phyloP scores from a whole-genome alignment of 1,139 yeast genomes.

The Suhomyces bolitotheri region DNA sequence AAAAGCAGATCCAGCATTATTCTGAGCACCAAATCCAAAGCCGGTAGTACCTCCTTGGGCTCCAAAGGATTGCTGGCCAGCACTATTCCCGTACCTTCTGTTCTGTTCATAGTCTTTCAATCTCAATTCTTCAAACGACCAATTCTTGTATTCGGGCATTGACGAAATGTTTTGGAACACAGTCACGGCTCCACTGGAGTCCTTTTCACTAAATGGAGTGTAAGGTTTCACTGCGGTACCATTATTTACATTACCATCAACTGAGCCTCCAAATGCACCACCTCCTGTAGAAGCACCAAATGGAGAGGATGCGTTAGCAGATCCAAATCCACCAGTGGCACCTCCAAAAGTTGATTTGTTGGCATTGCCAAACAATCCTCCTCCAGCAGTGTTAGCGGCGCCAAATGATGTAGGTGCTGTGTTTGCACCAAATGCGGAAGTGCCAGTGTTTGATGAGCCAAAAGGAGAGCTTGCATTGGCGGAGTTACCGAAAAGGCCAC shows the following conservation, averaged over 20 bases:
- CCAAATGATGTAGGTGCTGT: slow-evolving; percentile 22
- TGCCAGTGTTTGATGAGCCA: slow-evolving; percentile 22
- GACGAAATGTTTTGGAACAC: slow-evolving; percentile 73
- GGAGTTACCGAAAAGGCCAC: slow-evolving; percentile 13
- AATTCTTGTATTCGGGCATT: slow-evolving; percentile 88
- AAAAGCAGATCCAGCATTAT: slow-evolving; percentile 20
- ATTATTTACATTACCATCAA: slow-evolving; percentile 45
- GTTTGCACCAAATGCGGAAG: slow-evolving; percentile 21
- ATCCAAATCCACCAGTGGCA: slow-evolving; percentile 18
- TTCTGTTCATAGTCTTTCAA: slow-evolving; percentile 82
- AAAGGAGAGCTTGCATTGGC: slow-evolving; percentile 11
- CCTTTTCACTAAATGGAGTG: slow-evolving; percentile 69
- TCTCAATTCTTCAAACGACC: slow-evolving; percentile 85
- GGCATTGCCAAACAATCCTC: slow-evolving; percentile 26
- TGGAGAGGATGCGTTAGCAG: slow-evolving; percentile 23
- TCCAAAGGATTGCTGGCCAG: slow-evolving; percentile 7
- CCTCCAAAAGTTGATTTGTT: slow-evolving; percentile 28
- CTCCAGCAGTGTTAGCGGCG: slow-evolving; percentile 16
- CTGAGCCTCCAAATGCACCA: slow-evolving; percentile 33
- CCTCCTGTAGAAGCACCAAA: slow-evolving; percentile 29
- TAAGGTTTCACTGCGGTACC: slow-evolving; percentile 79
- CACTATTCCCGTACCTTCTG: slow-evolving; percentile 56
- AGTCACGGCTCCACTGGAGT: slow-evolving; percentile 57
- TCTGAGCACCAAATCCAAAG: slow-evolving; percentile 26
- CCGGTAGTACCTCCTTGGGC: slow-evolving; percentile 18